Evolutionary conservation across 495 filamentous ascomycete species (phyloP).

Genomic region (Penicillium alfredii): DNA sequence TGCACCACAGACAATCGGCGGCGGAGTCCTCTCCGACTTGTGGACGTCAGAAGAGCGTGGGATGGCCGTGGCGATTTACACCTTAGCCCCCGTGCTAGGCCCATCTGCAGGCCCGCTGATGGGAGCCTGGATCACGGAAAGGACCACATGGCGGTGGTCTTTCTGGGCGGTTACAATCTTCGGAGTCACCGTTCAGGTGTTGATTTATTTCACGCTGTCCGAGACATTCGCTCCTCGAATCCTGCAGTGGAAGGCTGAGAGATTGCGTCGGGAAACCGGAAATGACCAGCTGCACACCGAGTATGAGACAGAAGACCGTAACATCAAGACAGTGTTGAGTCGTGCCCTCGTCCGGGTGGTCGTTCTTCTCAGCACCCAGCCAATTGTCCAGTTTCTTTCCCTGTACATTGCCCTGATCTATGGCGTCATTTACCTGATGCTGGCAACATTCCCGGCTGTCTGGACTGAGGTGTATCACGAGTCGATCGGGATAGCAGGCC

Average conservation of each 20-base stretch:
- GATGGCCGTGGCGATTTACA: neutral
- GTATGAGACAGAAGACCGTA: slow-evolving; percentile 8
- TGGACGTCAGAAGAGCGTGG: slow-evolving; percentile 42
- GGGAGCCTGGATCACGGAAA: neutral
- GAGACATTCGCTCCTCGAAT: slow-evolving; percentile 14
- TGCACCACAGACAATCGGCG: slow-evolving; percentile 40
- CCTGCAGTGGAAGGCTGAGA: slow-evolving; percentile 44
- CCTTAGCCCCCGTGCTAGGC: neutral
- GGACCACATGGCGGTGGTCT: neutral
- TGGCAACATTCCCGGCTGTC: slow-evolving; percentile 51
- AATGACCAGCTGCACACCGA: slow-evolving; percentile 29
- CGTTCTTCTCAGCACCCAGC: slow-evolving; percentile 35
- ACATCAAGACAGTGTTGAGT: neutral
- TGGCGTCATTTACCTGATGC: slow-evolving; percentile 54
- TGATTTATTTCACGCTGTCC: no score
- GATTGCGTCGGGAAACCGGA: slow-evolving; percentile 49
- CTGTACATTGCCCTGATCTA: slow-evolving; percentile 53
- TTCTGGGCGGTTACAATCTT: neutral
- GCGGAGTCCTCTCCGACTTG: slow-evolving; percentile 40
- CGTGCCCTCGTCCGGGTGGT: slow-evolving; percentile 27
- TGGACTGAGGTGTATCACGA: slow-evolving; percentile 46
- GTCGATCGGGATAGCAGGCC: slow-evolving; percentile 28
- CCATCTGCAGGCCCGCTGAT: neutral
- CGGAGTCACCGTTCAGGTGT: no score
- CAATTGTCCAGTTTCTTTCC: slow-evolving; percentile 41